Percentiles rank a stretch among this genome's conserved stretches.
These are phyloP conservation scores for Cerrena zonata DNA, from an alignment of 1,284 basidiomycete genomes.

Conservation along the genomic window DNA sequence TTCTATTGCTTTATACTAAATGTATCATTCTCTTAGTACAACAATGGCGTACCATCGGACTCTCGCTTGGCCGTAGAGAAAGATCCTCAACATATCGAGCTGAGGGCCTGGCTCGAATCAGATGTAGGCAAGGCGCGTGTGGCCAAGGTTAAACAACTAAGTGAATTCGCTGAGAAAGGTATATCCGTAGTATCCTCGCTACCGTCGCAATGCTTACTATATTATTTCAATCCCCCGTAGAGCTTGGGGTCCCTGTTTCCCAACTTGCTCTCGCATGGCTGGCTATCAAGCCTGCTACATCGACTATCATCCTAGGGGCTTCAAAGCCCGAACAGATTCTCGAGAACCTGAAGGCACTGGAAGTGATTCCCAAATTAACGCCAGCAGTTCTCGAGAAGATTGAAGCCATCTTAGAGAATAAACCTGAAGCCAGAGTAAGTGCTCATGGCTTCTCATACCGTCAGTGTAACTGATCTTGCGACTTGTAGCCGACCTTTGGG, in stretches of 20 bases:
- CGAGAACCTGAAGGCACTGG: conserved; percentile 68
- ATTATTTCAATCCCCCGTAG: conserved; percentile 20
- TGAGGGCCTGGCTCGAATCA: conserved; percentile 22
- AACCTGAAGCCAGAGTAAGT: conserved; percentile 34
- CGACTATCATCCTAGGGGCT: conserved; percentile 56
- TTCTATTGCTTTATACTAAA: neutral
- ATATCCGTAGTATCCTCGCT: neutral
- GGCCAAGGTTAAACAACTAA: conserved; percentile 61
- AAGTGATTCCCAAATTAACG: conserved; percentile 65
- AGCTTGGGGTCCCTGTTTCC: conserved; percentile 50
- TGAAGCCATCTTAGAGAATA: conserved; percentile 56
- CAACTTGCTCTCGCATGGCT: conserved; percentile 72
- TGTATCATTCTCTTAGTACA: conserved; percentile 30
- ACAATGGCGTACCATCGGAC: conserved; percentile 46
- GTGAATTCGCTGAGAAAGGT: conserved; percentile 56
- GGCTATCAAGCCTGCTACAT: conserved; percentile 54
- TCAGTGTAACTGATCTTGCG: neutral
- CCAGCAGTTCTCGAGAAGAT: conserved; percentile 60
- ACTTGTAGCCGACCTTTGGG: neutral
- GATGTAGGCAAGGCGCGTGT: conserved; percentile 60
- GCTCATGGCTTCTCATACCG: too few species aligned
- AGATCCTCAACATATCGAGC: conserved; percentile 33
- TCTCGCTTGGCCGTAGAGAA: conserved; percentile 57
- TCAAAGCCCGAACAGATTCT: conserved; percentile 53
- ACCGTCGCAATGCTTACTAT: neutral